Evolutionary conservation across 768 basidiomycete species (phyloP), one percentile per base, ranked within the genome.

Genomic region (Sarcomyxa edulis): DNA sequence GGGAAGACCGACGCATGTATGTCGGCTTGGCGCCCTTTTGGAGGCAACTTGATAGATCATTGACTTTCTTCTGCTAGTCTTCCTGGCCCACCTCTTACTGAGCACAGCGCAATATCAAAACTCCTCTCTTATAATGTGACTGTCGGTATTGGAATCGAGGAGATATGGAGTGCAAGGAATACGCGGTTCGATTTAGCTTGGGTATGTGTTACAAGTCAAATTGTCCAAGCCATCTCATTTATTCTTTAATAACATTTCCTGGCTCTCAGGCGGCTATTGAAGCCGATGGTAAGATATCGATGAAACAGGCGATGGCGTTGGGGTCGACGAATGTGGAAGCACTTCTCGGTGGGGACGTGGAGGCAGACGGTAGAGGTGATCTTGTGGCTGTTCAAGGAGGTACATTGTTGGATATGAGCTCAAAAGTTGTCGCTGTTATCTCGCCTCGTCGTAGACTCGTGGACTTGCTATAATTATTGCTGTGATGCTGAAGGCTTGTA

Each of bases 161-260:
- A 79, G 44, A 72, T 73, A 27, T 90, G 82, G 83, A 68, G 72
- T 33, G 43, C 37, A 0, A 75, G 86, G 18, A 89, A 84, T 52
- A 69, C 84, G 7, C 75, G 84, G 11, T 86, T 91, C 47, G 90
- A 95, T 46, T 60, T 78, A 21, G 85, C 76, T 29, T 94, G 92
- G 91, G 86, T 83, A 45, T 48, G 77, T 63, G 12, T n/a, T 11
- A 7, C 18, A n/a, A n/a, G n/a, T n/a, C n/a, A n/a, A n/a, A n/a
- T n/a, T n/a, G 25, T 6, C 3, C 23, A n/a, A 12, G n/a, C 14
- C 36, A n/a, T 19, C 43, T 33, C 21, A 12, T 29, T 35, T 39
- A 27, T 21, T 37, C 14, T 15, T 16, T 8, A 7, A 14, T 23
- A 11, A 9, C 4, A 19, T 35, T 18, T 37, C 24, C 27, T 12